Percentiles rank a stretch among this genome's conserved stretches.
phyloP scores from a whole-genome alignment of 306 rosid genomes.

The Pueraria montana region DNA sequence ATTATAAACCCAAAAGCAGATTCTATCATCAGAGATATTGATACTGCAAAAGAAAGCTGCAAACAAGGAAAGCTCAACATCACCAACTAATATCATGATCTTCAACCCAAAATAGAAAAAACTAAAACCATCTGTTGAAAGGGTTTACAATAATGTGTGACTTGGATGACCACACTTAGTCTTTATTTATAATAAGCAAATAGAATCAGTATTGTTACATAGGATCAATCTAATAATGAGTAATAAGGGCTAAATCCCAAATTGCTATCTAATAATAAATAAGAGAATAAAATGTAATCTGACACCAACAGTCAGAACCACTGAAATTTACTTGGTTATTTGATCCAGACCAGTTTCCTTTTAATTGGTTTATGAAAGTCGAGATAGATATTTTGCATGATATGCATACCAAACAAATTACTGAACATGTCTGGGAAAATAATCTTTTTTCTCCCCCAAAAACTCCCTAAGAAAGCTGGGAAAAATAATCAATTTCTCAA shows the following conservation, averaged over 20 bases:
- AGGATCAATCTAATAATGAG: too few relatives aligned
- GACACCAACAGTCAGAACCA: constrained; percentile 29
- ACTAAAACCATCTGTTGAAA: too few relatives aligned
- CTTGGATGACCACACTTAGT: too few relatives aligned
- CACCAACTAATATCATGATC: background rate
- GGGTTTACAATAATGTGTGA: too few relatives aligned
- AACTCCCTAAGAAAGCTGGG: background rate
- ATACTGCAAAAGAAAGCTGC: background rate
- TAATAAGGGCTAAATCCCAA: too few relatives aligned
- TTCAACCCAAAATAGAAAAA: constrained; percentile 22
- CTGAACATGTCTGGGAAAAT: background rate
- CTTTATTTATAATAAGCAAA: too few relatives aligned
- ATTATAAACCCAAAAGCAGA: background rate
- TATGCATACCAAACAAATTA: background rate
- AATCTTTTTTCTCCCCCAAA: background rate
- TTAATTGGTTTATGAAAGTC: constrained; percentile 1
- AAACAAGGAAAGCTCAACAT: background rate
- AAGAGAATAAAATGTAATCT: too few relatives aligned
- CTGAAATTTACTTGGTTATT: background rate
- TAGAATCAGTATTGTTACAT: too few relatives aligned
- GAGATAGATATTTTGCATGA: background rate
- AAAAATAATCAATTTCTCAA: background rate
- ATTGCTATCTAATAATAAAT: too few relatives aligned
- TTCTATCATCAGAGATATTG: background rate
- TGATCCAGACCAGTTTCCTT: constrained; percentile 19